phyloP scores from a whole-genome alignment of 164 flowering plant genomes.

The Malania oleifera region DNA sequence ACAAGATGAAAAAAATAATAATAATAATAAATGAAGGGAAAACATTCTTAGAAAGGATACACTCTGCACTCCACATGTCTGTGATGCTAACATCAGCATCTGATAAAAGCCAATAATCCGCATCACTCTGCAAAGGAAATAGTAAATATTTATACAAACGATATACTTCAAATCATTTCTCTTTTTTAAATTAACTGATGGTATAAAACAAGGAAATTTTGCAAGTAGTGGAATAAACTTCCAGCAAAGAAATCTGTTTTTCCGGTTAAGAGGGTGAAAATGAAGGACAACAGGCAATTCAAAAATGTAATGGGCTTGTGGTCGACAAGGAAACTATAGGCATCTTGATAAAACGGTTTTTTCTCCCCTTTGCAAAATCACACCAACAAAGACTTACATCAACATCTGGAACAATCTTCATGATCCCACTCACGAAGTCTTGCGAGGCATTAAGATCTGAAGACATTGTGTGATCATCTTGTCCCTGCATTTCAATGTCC shows the following conservation, averaged over 20 bases:
- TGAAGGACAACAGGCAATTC: too few species aligned
- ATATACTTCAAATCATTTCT: background rate
- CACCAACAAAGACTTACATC: conserved; percentile 56
- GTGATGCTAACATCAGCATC: conserved; percentile 83
- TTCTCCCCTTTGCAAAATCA: background rate
- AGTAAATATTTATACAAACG: too few species aligned
- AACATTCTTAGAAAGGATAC: conserved; percentile 48
- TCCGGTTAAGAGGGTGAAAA: too few species aligned
- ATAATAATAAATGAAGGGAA: background rate
- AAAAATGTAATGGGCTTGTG: too few species aligned
- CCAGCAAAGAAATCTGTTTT: too few species aligned
- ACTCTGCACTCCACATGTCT: conserved; percentile 77
- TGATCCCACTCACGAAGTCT: conserved; percentile 78
- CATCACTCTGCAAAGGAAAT: conserved; percentile 53
- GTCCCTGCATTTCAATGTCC: conserved; percentile 37
- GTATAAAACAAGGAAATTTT: too few species aligned
- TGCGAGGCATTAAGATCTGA: conserved; percentile 53
- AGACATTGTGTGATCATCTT: conserved; percentile 34
- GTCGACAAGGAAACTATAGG: too few species aligned
- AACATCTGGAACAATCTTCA: conserved; percentile 92
- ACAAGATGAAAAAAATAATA: background rate
- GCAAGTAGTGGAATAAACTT: too few species aligned
- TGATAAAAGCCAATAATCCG: conserved; percentile 85
- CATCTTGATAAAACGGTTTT: too few species aligned
- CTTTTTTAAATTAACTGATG: too few species aligned